These are phyloP conservation scores for Durio zibethinus DNA, from an alignment of 345 rosid species.

Conservation along the genomic window DNA sequence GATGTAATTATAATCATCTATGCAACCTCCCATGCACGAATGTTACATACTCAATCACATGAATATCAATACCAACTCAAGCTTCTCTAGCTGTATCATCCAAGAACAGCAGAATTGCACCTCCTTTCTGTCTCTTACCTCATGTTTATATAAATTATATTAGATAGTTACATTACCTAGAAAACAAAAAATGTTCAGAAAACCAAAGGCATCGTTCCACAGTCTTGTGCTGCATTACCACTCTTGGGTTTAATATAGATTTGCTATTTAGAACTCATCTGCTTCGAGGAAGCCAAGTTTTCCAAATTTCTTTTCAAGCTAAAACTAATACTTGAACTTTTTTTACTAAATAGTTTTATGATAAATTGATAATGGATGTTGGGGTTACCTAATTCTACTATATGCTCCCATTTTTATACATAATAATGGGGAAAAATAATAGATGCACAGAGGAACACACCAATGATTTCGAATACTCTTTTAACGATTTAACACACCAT, in stretches of 20 bases:
- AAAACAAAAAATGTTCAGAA: background rate
- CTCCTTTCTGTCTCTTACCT: constrained; percentile 1
- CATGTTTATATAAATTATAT: background rate
- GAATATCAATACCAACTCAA: background rate
- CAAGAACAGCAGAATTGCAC: background rate
- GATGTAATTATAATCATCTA: background rate
- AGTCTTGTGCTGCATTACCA: background rate
- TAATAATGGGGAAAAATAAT: background rate
- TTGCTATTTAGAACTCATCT: background rate
- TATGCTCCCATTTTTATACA: background rate
- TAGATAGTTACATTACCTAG: background rate
- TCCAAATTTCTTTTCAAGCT: background rate
- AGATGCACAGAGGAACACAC: background rate
- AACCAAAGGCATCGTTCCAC: constrained; percentile 1
- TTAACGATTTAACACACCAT: background rate
- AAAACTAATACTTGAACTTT: background rate
- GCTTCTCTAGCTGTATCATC: background rate
- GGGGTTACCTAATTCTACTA: background rate
- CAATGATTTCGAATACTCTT: background rate
- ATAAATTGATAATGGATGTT: background rate
- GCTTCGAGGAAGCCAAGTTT: background rate
- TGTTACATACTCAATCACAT: background rate
- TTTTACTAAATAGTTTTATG: background rate
- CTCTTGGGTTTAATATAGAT: background rate
- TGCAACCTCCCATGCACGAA: background rate